A percentile compares a stretch with the other conserved stretches of the same genome.
Evolutionary conservation across 2,329 filamentous ascomycete genomes (phyloP).

Genomic region (Aspergillus terreus): DNA sequence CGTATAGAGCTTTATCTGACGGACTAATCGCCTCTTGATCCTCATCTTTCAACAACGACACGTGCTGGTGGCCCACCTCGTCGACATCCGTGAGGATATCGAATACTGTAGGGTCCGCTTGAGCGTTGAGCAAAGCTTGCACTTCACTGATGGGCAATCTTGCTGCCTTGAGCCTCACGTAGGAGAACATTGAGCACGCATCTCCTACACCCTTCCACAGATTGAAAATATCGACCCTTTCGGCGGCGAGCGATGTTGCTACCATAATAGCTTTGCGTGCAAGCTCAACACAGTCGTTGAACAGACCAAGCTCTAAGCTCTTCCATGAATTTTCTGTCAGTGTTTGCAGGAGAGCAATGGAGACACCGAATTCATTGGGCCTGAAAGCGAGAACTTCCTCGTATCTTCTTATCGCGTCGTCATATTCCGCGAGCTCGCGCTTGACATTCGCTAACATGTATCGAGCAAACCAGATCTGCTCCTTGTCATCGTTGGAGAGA

Average conservation of each 20-base stretch:
- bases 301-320: conserved; percentile 76
- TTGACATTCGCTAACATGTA: conserved; percentile 97
- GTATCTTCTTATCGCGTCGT: conserved; percentile 76
- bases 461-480: conserved; percentile 88
- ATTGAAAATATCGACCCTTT: conserved; percentile 74
- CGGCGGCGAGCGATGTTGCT: conserved; percentile 58
- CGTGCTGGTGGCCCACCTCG: conserved; percentile 48
- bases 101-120: conserved; percentile 51
- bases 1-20: conserved; percentile 58
- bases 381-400: conserved; percentile 65
- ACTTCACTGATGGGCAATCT: conserved; percentile 60
- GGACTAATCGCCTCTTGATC: conserved; percentile 29
- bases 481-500: conserved; percentile 51
- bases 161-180: conserved; percentile 63
- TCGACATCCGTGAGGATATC: conserved; percentile 67
- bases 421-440: conserved; percentile 84
- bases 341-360: conserved; percentile 83
- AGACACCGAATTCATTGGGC: conserved; percentile 76
- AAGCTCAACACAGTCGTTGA: conserved; percentile 73
- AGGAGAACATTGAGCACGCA: conserved; percentile 79
- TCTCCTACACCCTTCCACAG: conserved; percentile 92
- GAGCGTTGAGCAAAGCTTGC: conserved; percentile 54
- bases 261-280: conserved; percentile 67
- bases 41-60: conserved; percentile 32
- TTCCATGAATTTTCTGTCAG: conserved; percentile 76